Base-by-base conservation (phyloP, 2,329 filamentous ascomycete species). In the Fusarium sp. region DNA sequence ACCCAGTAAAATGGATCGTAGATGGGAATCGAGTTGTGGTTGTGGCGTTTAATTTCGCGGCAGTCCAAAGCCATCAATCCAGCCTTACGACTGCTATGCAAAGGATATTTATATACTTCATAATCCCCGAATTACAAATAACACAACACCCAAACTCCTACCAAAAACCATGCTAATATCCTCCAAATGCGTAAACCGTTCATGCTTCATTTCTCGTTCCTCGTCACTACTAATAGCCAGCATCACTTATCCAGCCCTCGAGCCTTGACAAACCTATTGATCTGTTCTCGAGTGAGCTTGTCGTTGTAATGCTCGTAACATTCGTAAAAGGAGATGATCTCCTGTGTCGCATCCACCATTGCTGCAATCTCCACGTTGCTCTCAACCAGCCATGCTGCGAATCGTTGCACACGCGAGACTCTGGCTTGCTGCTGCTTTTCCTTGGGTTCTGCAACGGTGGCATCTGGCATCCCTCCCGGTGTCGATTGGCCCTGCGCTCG, bases 281-380 rank as follows among this genome's bases (percentile, higher is more conserved):
- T 84, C 72, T 88, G 85, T 74, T 89, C 87, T 50, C 84, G 78
- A 3, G 85, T 87, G 39, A 84, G 79, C 73, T 89, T 89, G 55
- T 89, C 87, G 66, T 88, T 88, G 70, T 88, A 89, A 70, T 87
- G 83, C 74, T 89, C 87, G 51, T 87, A 83, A 63, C 83, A 87
- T 75, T 97, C 93, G 77, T 97, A 97, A 67, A 97, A 88, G 5
- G 93, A 94, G 54, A 98, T 93, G 66, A 97, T 87, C 81, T 97
- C 94, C 80, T 98, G 94, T 1, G 93, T 95, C 75, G 92, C 94
- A 79, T 97, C 93, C 51, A 97, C 91, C 78, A 97, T 91, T 33
- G 90, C 91, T 69, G 93, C 89, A 74, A 97, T 92, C 73, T 97
- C 93, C 43, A 97, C 88, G 58, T 89, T 91, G 74, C 93, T 96